Base-by-base conservation (phyloP, 2,329 filamentous ascomycete species). In the Pseudocercospora macadamiae region DNA sequence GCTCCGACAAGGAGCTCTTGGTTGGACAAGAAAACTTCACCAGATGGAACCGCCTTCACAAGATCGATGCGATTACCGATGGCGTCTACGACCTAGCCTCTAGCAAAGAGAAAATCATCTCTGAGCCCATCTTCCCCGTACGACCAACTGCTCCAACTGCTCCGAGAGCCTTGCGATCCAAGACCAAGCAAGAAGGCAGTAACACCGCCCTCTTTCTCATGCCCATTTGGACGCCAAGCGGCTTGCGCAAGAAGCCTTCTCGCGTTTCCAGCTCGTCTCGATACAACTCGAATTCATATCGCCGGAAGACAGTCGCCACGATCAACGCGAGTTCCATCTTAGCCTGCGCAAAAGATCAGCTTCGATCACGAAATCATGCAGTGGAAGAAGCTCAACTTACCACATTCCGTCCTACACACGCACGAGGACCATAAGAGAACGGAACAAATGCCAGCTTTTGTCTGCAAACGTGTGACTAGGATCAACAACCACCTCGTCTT, bases 321-420 rank as follows among this genome's bases (percentile, higher is more conserved):
- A 76, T 76, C 39, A 77, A 64, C 10, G 74, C 68, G 55, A 77
- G 62, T 48, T 76, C 75, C 73, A 78, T 77, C 37, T 76, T 69
- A 2, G 76, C 76, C 64, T 66, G 54, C 42, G 42, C 28, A 45
- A 32, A n/a, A 18, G 25, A 23, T 54, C 25, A 60, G 54, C 16
- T 23, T 30, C 21, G 25, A 16, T 12, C 16, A n/a, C 7, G 23
- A 14, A 3, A 10, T 10, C n/a, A n/a, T n/a, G n/a, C 3, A 19
- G n/a, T 14, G 16, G 51, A 14, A 3, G 10, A 8, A 30, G 12
- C 16, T 14, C 28, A 9, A 64, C 64, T 60, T 55, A 65, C 64
- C 23, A 78, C 71, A 59, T 78, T 77, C 39, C 75, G 70, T 3
- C 75, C 76, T 28, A 78, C 74, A 57, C 76, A 78, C n/a, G 75